These are phyloP conservation scores for Sambucus nigra DNA, from an alignment of 129 eudicot genomes.

Conservation along the genomic window DNA sequence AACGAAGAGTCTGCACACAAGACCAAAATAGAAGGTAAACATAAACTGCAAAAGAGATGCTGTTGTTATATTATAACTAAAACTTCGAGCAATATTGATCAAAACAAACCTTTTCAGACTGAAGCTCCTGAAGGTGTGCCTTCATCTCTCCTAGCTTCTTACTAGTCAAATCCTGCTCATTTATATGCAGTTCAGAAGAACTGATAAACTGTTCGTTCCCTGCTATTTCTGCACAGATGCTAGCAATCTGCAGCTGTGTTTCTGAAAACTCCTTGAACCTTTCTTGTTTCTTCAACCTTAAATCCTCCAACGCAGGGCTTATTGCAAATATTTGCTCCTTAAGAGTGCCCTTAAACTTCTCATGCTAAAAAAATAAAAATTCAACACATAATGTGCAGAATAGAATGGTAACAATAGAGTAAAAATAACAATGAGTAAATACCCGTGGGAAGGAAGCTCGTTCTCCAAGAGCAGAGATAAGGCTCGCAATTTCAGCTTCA, in stretches of 20 bases:
- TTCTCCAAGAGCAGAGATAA: conserved; percentile 61
- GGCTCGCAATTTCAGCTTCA: conserved; percentile 53
- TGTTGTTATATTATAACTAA: neutral
- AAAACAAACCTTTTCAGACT: conserved; percentile 52
- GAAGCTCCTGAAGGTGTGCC: conserved; percentile 70
- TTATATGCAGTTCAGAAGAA: conserved; percentile 24
- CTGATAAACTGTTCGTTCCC: conserved; percentile 33
- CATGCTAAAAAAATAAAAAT: conserved; percentile 21
- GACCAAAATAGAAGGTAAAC: neutral
- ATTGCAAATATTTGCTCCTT: conserved; percentile 53
- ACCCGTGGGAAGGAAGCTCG: conserved; percentile 47
- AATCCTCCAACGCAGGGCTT: conserved; percentile 44
- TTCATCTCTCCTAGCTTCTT: conserved; percentile 65
- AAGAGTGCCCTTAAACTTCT: conserved; percentile 45
- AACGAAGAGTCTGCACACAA: conserved; percentile 51
- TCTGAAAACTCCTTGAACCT: conserved; percentile 61
- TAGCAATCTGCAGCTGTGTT: conserved; percentile 42
- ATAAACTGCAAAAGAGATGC: neutral
- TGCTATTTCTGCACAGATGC: conserved; percentile 63
- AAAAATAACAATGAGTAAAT: conserved; percentile 15
- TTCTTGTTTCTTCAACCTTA: conserved; percentile 59
- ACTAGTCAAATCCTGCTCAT: conserved; percentile 48
- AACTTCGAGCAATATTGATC: neutral
- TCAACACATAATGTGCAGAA: conserved; percentile 1
- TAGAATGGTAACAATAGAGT: neutral